Conservation (phyloP, 1,139 yeast species). For the Suhomyces coccinellae region DNA sequence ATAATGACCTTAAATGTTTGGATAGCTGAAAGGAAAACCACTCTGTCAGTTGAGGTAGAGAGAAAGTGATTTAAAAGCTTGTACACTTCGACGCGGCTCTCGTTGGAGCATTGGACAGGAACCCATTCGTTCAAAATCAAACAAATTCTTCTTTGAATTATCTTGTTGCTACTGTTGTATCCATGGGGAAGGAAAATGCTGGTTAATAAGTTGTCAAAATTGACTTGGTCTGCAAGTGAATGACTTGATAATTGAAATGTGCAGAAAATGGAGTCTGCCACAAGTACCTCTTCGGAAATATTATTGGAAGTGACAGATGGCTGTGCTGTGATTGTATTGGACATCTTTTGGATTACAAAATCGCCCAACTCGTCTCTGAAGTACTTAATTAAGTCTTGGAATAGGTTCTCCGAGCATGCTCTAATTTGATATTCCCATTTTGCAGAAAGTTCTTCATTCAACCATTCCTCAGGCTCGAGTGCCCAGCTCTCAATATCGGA, state of each 20-base stretch:
- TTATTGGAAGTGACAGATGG: conserved; percentile 20
- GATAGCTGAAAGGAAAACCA: conserved; percentile 74
- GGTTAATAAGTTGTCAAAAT: conserved; percentile 60
- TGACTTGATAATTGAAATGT: conserved; percentile 78
- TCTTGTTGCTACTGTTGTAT: conserved; percentile 46
- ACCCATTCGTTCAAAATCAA: conserved; percentile 82
- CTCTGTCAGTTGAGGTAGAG: conserved; percentile 58
- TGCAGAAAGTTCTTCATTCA: conserved; percentile 71
- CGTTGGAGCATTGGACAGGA: conserved; percentile 59
- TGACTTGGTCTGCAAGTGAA: conserved; percentile 61
- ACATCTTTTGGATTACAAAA: conserved; percentile 63
- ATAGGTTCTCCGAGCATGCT: conserved; percentile 86
- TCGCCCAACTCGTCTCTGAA: conserved; percentile 65
- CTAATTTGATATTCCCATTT: conserved; percentile 85
- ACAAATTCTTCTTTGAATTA: conserved; percentile 77
- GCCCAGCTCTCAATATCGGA: conserved; percentile 80
- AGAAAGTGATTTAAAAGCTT: conserved; percentile 51
- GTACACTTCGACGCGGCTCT: conserved; percentile 61
- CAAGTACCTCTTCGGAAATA: conserved; percentile 37
- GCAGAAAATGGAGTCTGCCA: conserved; percentile 78
- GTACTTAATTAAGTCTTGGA: conserved; percentile 67
- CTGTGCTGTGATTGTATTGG: conserved; percentile 44
- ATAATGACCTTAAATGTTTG: conserved; percentile 67
- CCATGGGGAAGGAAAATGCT: conserved; percentile 72
- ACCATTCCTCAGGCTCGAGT: conserved; percentile 90